Evolutionary conservation across 2,329 filamentous ascomycete species (phyloP).

Genomic region (Fonsecaea pedrosoi): DNA sequence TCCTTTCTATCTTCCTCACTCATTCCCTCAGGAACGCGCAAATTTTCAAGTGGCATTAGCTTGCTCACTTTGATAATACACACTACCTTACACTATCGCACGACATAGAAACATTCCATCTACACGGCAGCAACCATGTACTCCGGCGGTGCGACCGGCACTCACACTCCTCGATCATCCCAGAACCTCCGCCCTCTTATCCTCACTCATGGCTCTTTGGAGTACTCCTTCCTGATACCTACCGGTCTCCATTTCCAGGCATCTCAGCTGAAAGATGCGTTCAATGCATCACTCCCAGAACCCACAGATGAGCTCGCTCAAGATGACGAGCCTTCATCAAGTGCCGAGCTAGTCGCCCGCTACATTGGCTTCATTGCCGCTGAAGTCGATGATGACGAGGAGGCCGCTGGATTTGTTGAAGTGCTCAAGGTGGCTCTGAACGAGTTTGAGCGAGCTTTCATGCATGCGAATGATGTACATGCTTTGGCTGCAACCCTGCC

Average conservation of each 20-base stretch:
- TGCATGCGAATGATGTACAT: slow-evolving; percentile 95
- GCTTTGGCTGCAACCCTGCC: slow-evolving; percentile 83
- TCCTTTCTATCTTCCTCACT: slow-evolving; percentile 16
- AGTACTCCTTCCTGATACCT: slow-evolving; percentile 93
- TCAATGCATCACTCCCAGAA: slow-evolving; percentile 80
- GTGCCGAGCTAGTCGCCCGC: slow-evolving; percentile 87
- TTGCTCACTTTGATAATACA: slow-evolving; percentile 39
- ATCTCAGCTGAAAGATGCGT: slow-evolving; percentile 89
- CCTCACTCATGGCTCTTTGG: slow-evolving; percentile 90
- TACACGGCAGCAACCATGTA: slow-evolving; percentile 37
- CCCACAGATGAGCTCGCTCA: slow-evolving; percentile 97
- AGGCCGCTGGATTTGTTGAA: slow-evolving; percentile 86
- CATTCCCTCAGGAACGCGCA: slow-evolving; percentile 17
- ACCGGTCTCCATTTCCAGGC: slow-evolving; percentile 96
- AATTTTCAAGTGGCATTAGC: slow-evolving; percentile 40
- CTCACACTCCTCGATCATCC: slow-evolving; percentile 93
- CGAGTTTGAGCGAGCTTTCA: slow-evolving; percentile 94
- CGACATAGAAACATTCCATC: slow-evolving; percentile 9
- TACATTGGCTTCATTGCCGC: slow-evolving; percentile 89
- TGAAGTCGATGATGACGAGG: slow-evolving; percentile 89
- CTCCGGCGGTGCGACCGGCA: slow-evolving; percentile 73
- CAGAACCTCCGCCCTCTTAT: slow-evolving; percentile 90
- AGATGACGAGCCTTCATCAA: slow-evolving; percentile 98
- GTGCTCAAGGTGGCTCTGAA: slow-evolving; percentile 90
- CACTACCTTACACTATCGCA: neutral